phyloP scores from a whole-genome alignment of 192 early-diverging fungal species.

The Lunasporangiospora selenospora region DNA sequence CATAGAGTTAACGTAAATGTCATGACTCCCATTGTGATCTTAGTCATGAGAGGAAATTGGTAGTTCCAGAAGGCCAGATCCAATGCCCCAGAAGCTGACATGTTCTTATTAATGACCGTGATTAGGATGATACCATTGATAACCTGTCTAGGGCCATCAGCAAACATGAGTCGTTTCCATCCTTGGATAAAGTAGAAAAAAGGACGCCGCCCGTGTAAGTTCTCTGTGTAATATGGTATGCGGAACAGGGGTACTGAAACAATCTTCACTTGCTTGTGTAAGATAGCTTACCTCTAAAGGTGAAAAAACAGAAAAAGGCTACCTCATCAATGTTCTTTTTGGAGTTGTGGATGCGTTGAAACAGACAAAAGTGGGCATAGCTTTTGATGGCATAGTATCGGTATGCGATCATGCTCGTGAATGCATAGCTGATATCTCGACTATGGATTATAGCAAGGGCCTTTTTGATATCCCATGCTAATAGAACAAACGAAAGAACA shows the following conservation, averaged over 20 bases:
- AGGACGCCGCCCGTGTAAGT: no score
- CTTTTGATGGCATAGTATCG: conserved; percentile 77
- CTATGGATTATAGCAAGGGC: conserved; percentile 66
- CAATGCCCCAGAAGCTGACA: neutral
- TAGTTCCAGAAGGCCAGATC: neutral
- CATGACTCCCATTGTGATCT: conserved; percentile 47
- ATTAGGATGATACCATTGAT: conserved; percentile 64
- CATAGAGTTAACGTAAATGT: conserved; percentile 72
- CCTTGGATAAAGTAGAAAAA: no score
- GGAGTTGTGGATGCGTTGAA: conserved; percentile 68
- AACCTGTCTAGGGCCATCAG: conserved; percentile 82
- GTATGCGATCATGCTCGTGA: conserved; percentile 76
- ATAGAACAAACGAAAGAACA: conserved; percentile 72
- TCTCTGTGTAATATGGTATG: no score
- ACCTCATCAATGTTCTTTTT: conserved; percentile 68
- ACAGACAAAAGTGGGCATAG: conserved; percentile 87
- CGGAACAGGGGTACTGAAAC: no score
- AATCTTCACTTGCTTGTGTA: no score
- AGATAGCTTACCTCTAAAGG: conserved; percentile 67
- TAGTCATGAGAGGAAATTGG: neutral
- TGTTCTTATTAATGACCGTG: conserved; percentile 25
- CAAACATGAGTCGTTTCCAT: conserved; percentile 85
- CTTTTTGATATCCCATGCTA: conserved; percentile 77
- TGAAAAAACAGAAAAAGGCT: conserved; percentile 86
- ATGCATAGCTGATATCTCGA: conserved; percentile 78